Conservation (phyloP, 192 early-diverging fungal species). For the Mortierella hygrophila region DNA sequence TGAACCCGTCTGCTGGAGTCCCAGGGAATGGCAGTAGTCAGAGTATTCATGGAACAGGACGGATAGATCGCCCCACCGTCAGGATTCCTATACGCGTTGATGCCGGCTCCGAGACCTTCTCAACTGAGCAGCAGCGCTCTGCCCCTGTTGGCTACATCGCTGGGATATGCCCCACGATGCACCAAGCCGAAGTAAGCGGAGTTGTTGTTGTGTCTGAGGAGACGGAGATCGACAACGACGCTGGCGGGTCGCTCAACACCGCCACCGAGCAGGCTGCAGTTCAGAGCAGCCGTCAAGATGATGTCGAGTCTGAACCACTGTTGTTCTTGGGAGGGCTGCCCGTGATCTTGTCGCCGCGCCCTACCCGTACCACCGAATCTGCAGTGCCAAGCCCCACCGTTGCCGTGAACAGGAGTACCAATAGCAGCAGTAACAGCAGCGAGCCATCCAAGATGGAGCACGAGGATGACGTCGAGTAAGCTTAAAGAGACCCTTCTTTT, state of each 20-base stretch:
- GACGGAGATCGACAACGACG: constrained; percentile 12
- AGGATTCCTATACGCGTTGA: constrained; percentile 6
- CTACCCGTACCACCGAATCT: constrained; percentile 7
- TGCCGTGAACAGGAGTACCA: neutral
- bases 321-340: constrained; percentile 48
- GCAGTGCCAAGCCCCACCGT: constrained; percentile 15
- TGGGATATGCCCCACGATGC: neutral
- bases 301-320: constrained; percentile 49
- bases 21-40: constrained; percentile 20
- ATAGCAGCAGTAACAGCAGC: neutral
- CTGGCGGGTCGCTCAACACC: constrained; percentile 26
- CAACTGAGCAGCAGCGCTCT: constrained; percentile 7
- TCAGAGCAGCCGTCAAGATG: constrained; percentile 54
- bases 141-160: constrained; percentile 3
- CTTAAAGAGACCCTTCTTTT: neutral
- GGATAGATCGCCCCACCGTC: constrained; percentile 1
- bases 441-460: neutral
- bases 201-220: constrained; percentile 18
- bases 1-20: neutral
- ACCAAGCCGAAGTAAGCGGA: constrained; percentile 19
- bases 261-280: constrained; percentile 45
- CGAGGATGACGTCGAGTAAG: neutral
- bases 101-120: neutral
- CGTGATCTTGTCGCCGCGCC: constrained; percentile 37
- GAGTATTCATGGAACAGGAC: constrained; percentile 16